phyloP scores from a whole-genome alignment of 2,329 filamentous ascomycete species.

The Aciculosporium take region DNA sequence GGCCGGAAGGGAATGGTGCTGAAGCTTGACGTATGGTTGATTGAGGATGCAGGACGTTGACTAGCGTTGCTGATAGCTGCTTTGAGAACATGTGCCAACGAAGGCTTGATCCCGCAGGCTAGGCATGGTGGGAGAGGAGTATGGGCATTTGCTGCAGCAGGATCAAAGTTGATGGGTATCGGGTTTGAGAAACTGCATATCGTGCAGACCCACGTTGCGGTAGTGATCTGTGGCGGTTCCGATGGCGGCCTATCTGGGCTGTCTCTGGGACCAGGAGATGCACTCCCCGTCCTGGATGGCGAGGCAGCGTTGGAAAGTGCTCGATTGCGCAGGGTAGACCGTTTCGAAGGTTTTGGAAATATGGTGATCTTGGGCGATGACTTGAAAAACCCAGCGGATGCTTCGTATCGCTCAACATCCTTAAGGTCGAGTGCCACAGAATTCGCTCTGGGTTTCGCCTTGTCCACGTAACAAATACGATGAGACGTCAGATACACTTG shows the following conservation, averaged over 20 bases:
- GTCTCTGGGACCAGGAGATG: conserved; percentile 32
- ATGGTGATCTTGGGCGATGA: conserved; percentile 90
- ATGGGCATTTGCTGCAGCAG: conserved; percentile 60
- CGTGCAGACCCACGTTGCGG: conserved; percentile 84
- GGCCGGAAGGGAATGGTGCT: neutral
- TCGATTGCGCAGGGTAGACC: conserved; percentile 42
- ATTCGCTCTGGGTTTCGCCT: conserved; percentile 67
- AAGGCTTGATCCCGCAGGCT: conserved; percentile 87
- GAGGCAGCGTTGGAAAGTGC: conserved; percentile 32
- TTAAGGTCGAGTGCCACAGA: conserved; percentile 79
- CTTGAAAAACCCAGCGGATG: conserved; percentile 86
- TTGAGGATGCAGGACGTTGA: conserved; percentile 27
- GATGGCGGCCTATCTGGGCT: conserved; percentile 24
- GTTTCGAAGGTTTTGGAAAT: conserved; percentile 64
- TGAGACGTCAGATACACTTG: conserved; percentile 95
- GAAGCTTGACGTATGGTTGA: neutral
- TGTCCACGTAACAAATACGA: conserved; percentile 87
- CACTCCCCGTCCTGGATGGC: conserved; percentile 30
- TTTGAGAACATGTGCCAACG: conserved; percentile 68
- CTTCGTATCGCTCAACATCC: conserved; percentile 80
- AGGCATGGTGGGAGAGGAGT: conserved; percentile 77
- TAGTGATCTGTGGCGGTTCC: conserved; percentile 33
- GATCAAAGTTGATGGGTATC: conserved; percentile 86
- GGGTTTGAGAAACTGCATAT: conserved; percentile 94
- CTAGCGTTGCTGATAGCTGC: conserved; percentile 66